Percentiles rank a stretch among this genome's conserved stretches.
Conservation (phyloP, 1,284 basidiomycete genomes). For the Calocybe gambosa region DNA sequence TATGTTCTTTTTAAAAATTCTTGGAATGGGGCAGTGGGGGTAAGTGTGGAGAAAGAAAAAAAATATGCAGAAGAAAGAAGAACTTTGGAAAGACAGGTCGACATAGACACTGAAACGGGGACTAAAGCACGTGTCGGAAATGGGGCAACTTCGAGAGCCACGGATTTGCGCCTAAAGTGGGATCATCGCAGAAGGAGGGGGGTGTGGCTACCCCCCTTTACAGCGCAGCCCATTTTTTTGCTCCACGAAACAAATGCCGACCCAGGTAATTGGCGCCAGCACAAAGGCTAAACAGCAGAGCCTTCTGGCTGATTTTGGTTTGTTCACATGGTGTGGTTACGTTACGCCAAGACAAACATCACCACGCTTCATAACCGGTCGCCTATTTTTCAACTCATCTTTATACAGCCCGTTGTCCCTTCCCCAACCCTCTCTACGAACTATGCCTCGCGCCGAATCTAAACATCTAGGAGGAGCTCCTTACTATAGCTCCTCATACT, state of each 20-base stretch:
- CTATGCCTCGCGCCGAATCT: constrained; percentile 34
- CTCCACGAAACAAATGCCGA: constrained; percentile 15
- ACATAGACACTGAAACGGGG: neutral
- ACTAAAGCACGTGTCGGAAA: constrained; percentile 13
- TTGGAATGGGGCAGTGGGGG: constrained; percentile 2
- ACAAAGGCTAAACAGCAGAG: neutral
- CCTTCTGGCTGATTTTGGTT: constrained; percentile 12
- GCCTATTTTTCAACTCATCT: constrained; percentile 17
- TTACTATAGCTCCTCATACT: constrained; percentile 8
- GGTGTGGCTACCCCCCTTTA: neutral
- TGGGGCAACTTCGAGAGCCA: constrained; percentile 11
- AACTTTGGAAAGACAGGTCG: neutral
- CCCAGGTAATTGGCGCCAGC: constrained; percentile 19
- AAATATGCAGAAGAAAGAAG: constrained; percentile 1
- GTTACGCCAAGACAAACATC: constrained; percentile 28
- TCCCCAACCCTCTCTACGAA: constrained; percentile 18
- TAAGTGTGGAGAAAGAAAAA: constrained; percentile 1
- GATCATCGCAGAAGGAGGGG: constrained; percentile 8
- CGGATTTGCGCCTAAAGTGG: constrained; percentile 14
- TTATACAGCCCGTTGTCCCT: constrained; percentile 17
- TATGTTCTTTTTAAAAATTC: neutral
- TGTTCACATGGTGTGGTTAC: constrained; percentile 25
- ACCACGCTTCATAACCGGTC: constrained; percentile 21
- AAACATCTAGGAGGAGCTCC: constrained; percentile 18
- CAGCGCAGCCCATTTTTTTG: constrained; percentile 2